A percentile compares a stretch with the other conserved stretches of the same genome.
Evolutionary conservation across 2,329 filamentous ascomycete genomes (phyloP).

Genomic region (Exophiala spinifera): DNA sequence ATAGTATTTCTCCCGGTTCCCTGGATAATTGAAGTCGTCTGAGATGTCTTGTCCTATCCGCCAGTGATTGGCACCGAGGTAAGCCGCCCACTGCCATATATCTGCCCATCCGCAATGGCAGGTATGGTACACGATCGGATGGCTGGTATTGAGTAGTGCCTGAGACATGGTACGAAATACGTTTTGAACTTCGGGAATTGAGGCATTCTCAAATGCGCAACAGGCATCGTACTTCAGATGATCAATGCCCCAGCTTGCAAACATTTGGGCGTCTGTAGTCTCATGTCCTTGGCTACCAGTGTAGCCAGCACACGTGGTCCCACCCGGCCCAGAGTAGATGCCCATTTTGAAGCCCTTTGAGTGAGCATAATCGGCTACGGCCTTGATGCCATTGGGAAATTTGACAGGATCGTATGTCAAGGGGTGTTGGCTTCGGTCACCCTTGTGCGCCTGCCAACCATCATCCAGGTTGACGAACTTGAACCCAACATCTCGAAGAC

Average conservation of each 20-base stretch:
- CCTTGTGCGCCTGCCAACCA: constrained; percentile 42
- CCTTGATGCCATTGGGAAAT: constrained; percentile 59
- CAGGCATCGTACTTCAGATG: constrained; percentile 62
- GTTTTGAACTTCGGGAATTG: constrained; percentile 44
- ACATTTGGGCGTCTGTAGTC: constrained; percentile 57
- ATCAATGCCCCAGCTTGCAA: constrained; percentile 58
- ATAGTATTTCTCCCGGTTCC: constrained; percentile 1
- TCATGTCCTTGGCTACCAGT: not conserved
- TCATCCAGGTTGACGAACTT: constrained; percentile 47
- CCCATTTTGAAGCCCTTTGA: no score
- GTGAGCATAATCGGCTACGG: constrained; percentile 55
- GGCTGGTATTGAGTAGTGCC: constrained; percentile 45
- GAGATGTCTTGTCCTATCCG: constrained; percentile 38
- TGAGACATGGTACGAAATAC: constrained; percentile 47
- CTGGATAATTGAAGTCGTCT: constrained; percentile 16
- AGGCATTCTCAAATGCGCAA: constrained; percentile 41
- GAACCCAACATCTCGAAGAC: constrained; percentile 31
- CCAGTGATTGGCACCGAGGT: constrained; percentile 47
- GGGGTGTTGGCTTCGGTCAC: not conserved
- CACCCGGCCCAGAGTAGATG: no score
- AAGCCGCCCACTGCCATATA: constrained; percentile 51
- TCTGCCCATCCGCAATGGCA: constrained; percentile 55
- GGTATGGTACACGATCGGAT: constrained; percentile 51
- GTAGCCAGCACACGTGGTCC: no score
- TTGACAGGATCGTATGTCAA: constrained; percentile 43